These are phyloP conservation scores for Sporisorium scitamineum DNA, from an alignment of 1,284 basidiomycete species.

Conservation along the genomic window DNA sequence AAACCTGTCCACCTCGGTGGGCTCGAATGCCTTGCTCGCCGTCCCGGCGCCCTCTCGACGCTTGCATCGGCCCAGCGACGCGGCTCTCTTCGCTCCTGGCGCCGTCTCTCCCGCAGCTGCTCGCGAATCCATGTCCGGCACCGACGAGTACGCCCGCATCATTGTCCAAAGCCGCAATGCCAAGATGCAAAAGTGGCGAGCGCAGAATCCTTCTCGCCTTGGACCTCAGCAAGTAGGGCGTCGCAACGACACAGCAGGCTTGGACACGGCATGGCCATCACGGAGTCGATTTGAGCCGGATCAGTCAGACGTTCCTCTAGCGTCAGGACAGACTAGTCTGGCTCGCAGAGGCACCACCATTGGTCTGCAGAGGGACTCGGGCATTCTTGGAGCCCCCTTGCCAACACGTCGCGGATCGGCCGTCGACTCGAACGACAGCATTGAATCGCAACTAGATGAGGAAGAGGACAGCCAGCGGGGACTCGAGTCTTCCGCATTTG, in stretches of 20 bases:
- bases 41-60: constrained; percentile 28
- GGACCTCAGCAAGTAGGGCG: constrained; percentile 8
- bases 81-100: constrained; percentile 34
- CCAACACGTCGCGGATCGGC: constrained; percentile 38
- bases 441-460: constrained; percentile 49
- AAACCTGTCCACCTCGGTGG: constrained; percentile 43
- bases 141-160: constrained; percentile 73
- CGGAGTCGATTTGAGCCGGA: constrained; percentile 8
- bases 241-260: constrained; percentile 10
- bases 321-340: constrained; percentile 28
- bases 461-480: constrained; percentile 39
- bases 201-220: constrained; percentile 39
- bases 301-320: constrained; percentile 11
- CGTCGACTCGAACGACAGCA: constrained; percentile 50
- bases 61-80: constrained; percentile 33
- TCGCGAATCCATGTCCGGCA: constrained; percentile 54
- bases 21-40: constrained; percentile 37
- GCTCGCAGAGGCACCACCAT: constrained; percentile 52
- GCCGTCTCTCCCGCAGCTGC: constrained; percentile 21
- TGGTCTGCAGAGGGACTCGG: constrained; percentile 30
- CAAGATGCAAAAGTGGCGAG: constrained; percentile 73
- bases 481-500: constrained; percentile 38
- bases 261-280: constrained; percentile 10
- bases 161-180: constrained; percentile 73
- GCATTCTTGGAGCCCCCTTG: constrained; percentile 16